A percentile compares a stretch with the other conserved stretches of the same genome.
These are phyloP conservation scores for Lathyrus oleraceus DNA, from an alignment of 306 rosid genomes.

Conservation along the genomic window DNA sequence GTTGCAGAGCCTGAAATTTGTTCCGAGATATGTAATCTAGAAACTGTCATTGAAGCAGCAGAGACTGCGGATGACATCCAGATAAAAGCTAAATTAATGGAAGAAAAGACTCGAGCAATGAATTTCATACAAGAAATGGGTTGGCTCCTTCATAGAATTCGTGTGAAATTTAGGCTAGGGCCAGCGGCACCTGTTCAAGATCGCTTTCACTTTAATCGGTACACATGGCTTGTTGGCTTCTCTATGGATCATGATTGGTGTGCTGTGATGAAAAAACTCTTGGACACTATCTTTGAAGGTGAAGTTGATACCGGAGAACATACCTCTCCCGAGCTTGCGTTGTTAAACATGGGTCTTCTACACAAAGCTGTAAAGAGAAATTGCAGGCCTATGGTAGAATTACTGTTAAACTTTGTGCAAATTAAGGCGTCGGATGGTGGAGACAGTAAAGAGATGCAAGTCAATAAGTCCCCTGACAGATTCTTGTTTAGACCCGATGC, in stretches of 20 bases:
- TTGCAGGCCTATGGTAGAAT: constrained; percentile 70
- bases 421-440: constrained; percentile 32
- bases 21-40: constrained; percentile 76
- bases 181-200: constrained; percentile 56
- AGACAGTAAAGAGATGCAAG: constrained; percentile 49
- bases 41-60: constrained; percentile 56
- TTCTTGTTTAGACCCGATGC: constrained; percentile 74
- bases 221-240: constrained; percentile 78
- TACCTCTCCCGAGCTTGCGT: constrained; percentile 54
- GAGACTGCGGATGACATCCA: constrained; percentile 46
- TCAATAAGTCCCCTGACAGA: constrained; percentile 31
- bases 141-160: constrained; percentile 88
- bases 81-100: constrained; percentile 42
- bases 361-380: constrained; percentile 85
- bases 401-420: constrained; percentile 64
- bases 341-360: constrained; percentile 72
- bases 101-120: constrained; percentile 69
- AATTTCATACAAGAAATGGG: constrained; percentile 88
- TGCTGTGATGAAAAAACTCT: constrained; percentile 73
- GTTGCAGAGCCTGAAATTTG: constrained; percentile 87
- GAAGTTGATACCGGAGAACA: constrained; percentile 62
- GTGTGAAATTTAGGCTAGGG: constrained; percentile 58
- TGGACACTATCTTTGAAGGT: constrained; percentile 65
- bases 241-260: constrained; percentile 92
- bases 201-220: constrained; percentile 62